Conservation (phyloP, 805 yeast genomes). For the Candida vaughaniae region DNA sequence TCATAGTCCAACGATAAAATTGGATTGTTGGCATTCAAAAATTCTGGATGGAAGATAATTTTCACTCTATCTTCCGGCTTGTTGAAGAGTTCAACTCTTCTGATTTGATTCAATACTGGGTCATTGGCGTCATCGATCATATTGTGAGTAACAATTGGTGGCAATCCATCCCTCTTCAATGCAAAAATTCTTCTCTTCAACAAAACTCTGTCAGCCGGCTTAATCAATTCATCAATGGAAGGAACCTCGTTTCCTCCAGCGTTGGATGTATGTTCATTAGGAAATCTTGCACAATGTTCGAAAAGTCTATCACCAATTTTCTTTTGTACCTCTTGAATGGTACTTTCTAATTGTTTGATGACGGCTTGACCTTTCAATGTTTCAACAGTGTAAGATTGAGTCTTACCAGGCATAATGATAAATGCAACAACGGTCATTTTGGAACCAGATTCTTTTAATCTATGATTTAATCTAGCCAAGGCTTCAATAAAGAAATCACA, state of each 20-base stretch:
- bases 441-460: conserved; percentile 75
- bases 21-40: conserved; percentile 91
- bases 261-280: conserved; percentile 40
- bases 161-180: conserved; percentile 81
- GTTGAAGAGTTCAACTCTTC: conserved; percentile 89
- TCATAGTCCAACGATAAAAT: conserved; percentile 91
- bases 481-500: conserved; percentile 93
- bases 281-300: conserved; percentile 80
- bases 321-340: conserved; percentile 84
- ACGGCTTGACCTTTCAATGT: conserved; percentile 96
- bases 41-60: conserved; percentile 96
- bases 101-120: conserved; percentile 87
- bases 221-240: conserved; percentile 77
- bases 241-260: conserved; percentile 64
- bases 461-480: conserved; percentile 86
- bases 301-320: conserved; percentile 83
- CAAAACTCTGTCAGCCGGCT: conserved; percentile 83
- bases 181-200: conserved; percentile 93
- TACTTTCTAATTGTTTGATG: conserved; percentile 81
- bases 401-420: conserved; percentile 96
- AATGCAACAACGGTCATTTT: conserved; percentile 94
- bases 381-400: conserved; percentile 92
- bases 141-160: conserved; percentile 96
- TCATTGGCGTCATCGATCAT: conserved; percentile 91
- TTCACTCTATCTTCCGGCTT: conserved; percentile 88